A percentile compares a stretch with the other conserved stretches of the same genome.
phyloP scores from a whole-genome alignment of 805 yeast species.

The Saturnispora quitensis region DNA sequence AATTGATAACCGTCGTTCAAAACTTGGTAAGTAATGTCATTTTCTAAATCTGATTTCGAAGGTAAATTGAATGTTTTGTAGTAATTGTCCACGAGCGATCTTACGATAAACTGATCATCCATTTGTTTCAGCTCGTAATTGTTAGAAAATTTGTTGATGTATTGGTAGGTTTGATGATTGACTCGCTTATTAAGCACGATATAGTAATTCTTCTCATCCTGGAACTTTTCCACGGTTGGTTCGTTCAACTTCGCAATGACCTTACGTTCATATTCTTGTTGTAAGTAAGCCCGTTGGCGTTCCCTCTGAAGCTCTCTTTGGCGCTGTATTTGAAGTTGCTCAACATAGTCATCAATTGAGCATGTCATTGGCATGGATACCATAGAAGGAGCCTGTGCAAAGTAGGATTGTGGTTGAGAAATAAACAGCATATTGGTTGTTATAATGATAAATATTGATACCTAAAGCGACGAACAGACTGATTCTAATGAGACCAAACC shows the following conservation, averaged over 20 bases:
- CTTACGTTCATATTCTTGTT: constrained; percentile 8
- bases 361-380: background rate
- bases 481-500: background rate
- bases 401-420: constrained; percentile 12
- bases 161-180: background rate
- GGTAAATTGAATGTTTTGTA: constrained; percentile 19
- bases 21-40: constrained; percentile 12
- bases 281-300: constrained; percentile 4
- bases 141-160: constrained; percentile 11
- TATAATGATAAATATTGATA: background rate
- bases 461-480: no score
- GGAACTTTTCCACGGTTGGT: constrained; percentile 10
- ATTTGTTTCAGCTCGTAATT: constrained; percentile 20
- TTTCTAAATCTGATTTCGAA: constrained; percentile 14
- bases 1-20: constrained; percentile 18
- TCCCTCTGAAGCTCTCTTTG: background rate
- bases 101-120: constrained; percentile 14
- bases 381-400: background rate
- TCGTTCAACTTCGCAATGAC: constrained; percentile 7
- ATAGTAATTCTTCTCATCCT: constrained; percentile 20
- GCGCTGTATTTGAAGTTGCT: background rate
- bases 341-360: background rate
- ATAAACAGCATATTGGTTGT: constrained; percentile 15
- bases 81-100: constrained; percentile 18
- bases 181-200: constrained; percentile 16